A percentile compares a stretch with the other conserved stretches of the same genome.
Evolutionary conservation across 1,139 yeast genomes (phyloP).

Genomic region (Pichia norvegensis): DNA sequence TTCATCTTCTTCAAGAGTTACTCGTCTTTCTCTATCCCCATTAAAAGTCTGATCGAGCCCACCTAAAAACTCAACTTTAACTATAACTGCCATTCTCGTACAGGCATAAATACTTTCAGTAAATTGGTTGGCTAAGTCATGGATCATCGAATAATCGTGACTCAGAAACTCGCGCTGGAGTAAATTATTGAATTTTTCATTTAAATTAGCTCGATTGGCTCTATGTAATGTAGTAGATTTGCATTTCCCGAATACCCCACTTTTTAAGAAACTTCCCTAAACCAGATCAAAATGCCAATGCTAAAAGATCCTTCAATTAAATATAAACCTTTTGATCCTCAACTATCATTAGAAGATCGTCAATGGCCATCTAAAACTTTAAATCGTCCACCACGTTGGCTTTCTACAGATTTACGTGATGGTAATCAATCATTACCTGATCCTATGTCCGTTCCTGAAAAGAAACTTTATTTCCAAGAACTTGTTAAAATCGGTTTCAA

Average conservation of each 20-base stretch:
- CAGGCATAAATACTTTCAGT: too few relatives aligned
- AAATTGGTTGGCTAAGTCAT: too few relatives aligned
- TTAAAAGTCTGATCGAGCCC: constrained; percentile 48
- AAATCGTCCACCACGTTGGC: constrained; percentile 87
- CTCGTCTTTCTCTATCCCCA: constrained; percentile 32
- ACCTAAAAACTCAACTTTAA: constrained; percentile 29
- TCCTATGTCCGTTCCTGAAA: constrained; percentile 89
- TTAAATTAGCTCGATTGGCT: too few relatives aligned
- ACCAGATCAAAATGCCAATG: constrained; percentile 31
- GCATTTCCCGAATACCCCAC: too few relatives aligned
- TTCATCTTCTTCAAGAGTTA: constrained; percentile 9
- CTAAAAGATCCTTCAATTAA: constrained; percentile 70
- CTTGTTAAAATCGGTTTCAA: constrained; percentile 87
- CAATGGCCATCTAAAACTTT: constrained; percentile 80
- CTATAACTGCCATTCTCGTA: constrained; percentile 4
- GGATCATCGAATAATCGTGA: too few relatives aligned
- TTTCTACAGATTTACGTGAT: constrained; percentile 90
- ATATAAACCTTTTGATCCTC: constrained; percentile 61
- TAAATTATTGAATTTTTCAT: too few relatives aligned
- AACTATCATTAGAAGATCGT: constrained; percentile 58
- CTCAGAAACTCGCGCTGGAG: too few relatives aligned
- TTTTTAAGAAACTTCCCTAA: not conserved
- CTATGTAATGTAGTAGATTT: too few relatives aligned
- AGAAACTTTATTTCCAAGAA: constrained; percentile 79
- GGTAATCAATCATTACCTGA: constrained; percentile 97